Evolutionary conservation across 441 rosid species (phyloP).

Genomic region (Jatropha multifida): DNA sequence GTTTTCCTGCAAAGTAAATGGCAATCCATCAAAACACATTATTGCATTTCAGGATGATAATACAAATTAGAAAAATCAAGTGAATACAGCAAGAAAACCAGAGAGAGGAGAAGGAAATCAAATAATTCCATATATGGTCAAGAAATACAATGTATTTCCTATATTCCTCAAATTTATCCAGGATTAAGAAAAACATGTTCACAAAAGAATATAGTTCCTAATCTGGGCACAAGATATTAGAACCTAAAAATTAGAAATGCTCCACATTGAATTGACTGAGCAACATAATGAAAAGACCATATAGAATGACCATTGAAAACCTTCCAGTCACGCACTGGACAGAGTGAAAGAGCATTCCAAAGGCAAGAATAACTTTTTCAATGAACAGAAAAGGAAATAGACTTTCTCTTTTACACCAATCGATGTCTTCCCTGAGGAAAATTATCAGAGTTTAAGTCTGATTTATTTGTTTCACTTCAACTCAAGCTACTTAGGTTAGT

Average conservation of each 20-base stretch:
- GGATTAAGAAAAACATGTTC: not conserved
- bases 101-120: not conserved
- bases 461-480: not conserved
- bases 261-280: not conserved
- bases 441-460: not conserved
- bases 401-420: too few relatives aligned
- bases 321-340: not conserved
- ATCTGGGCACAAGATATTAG: not conserved
- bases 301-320: not conserved
- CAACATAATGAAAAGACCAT: not conserved
- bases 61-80: not conserved
- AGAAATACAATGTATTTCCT: not conserved
- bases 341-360: not conserved
- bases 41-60: constrained; percentile 5
- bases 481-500: too few relatives aligned
- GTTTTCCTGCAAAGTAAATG: constrained; percentile 63
- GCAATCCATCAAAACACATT: constrained; percentile 21
- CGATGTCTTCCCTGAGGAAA: too few relatives aligned
- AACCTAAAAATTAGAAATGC: not conserved
- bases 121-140: too few relatives aligned
- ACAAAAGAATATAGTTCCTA: not conserved
- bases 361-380: not conserved
- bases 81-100: not conserved
- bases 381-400: not conserved
- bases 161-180: not conserved